A percentile compares a stretch with the other conserved stretches of the same genome.
Conservation (phyloP, 805 yeast genomes). For the Isabelozyma pseudorhagii region DNA sequence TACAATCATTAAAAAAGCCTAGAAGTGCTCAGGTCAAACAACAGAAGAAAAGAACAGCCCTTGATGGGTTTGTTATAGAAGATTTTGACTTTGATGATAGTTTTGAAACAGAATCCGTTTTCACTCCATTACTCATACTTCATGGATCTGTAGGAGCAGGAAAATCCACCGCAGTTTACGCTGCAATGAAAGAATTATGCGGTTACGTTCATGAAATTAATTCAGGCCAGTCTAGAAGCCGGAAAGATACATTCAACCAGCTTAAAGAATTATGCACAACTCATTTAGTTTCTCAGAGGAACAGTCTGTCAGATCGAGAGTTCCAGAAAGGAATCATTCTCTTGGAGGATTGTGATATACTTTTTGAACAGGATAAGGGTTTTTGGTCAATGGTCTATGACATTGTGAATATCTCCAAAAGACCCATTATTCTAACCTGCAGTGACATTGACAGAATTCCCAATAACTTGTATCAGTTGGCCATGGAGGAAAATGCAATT, state of each 20-base stretch:
- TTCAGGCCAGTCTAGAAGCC: constrained; percentile 67
- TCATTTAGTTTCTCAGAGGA: constrained; percentile 51
- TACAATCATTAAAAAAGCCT: constrained; percentile 29
- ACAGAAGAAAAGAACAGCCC: constrained; percentile 10
- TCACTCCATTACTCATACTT: constrained; percentile 62
- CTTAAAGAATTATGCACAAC: constrained; percentile 83
- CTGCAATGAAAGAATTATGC: constrained; percentile 54
- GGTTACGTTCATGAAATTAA: constrained; percentile 84
- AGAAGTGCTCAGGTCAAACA: constrained; percentile 25
- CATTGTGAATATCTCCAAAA: constrained; percentile 54
- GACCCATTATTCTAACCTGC: constrained; percentile 73
- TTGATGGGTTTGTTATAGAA: constrained; percentile 39
- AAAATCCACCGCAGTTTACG: constrained; percentile 70
- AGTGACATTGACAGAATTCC: constrained; percentile 49
- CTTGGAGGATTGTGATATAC: constrained; percentile 80
- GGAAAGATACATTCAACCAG: constrained; percentile 62
- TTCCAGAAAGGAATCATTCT: constrained; percentile 67
- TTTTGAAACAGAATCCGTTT: constrained; percentile 35
- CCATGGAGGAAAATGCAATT: constrained; percentile 40
- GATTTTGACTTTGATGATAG: constrained; percentile 22
- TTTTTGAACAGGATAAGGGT: constrained; percentile 72
- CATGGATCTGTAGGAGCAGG: constrained; percentile 76
- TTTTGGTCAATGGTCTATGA: constrained; percentile 76
- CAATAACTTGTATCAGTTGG: constrained; percentile 40
- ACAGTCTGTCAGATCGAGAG: constrained; percentile 9